Evolutionary conservation across 306 rosid species (phyloP), one percentile per base, ranked within the genome.

Genomic region (Vigna hirtella): DNA sequence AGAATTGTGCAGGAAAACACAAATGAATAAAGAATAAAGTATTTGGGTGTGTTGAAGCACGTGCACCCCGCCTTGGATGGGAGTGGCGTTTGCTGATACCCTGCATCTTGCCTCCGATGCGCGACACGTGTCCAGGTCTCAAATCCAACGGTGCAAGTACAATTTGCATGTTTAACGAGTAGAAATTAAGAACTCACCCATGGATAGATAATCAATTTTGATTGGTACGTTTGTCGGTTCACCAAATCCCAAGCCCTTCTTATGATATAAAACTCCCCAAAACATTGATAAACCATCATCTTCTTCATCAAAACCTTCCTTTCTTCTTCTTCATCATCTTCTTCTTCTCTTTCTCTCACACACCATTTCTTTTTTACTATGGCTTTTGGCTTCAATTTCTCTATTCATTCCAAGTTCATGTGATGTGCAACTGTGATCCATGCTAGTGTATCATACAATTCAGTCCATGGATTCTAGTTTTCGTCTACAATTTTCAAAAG

Each of bases 91-190:
- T 2, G n/a, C 12, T 2, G 30, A 34, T n/a, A n/a, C 2, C 2
- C 14, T 42, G 5, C n/a, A 8, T 4, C 17, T 1, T 0, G 15
- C 6, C 49, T 3, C 8, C 0, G 11, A 38, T 72, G 67, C 2
- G 13, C 1, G 47, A 71, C 76, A 77, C 66, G 79, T 52, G 70
- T 72, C 16, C 3, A 9, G 11, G 0, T 40, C 7, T 36, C 9
- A 40, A n/a, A 82, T 83, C 86, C 47, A 83, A 77, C 76, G 86
- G 86, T 24, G 58, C 43, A 15, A 1, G 47, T 56, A 9, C 5
- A 17, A 9, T 56, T 16, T 77, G 83, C 86, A 83, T 83, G 86
- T 72, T 45, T 14, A 83, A 72, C 83, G 86, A 77, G 86, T 66
- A 47, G 42, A 65, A 16, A 65, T 82, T 77, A 82, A 82, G 51